Evolutionary conservation across 306 rosid species (phyloP), one percentile per base, ranked within the genome.

Genomic region (Sicyos edulis): DNA sequence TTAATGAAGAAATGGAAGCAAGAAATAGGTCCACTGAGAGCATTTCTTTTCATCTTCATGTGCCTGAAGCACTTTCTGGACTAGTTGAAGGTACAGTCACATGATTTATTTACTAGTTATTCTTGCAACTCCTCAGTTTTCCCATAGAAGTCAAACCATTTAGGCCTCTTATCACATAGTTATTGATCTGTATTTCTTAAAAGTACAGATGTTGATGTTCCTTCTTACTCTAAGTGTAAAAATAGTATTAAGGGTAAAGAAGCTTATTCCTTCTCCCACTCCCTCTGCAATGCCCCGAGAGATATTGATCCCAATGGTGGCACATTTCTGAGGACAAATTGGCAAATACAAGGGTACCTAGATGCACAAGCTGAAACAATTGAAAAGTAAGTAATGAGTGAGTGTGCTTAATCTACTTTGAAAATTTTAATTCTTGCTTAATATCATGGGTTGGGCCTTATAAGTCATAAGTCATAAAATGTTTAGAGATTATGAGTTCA

Each of bases 281-380:
- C 88, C 65, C 75, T 82, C 34, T 80, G 81, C 70, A 79, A 78
- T 80, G 78, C 82, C 72, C 76, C 72, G 65, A 81, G 73, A 34
- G 89, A 87, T 74, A 77, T 60, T 76, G 91, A 87, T 76, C 74
- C 86, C 52, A 81, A 70, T 65, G 75, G 86, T 83, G 90, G 86
- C 4, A 75, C 80, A 72, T 92, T 87, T 76, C 82, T 92, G 58
- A 85, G 90, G 40, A 87, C 98, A 80, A 88, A 88, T 81, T 87
- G 90, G 93, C 98, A 92, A 87, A 81, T 90, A 54, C 96, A 92
- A 83, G 96, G 98, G 42, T 92, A 85, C 86, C 80, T 92, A 54
- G 97, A 90, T 77, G 96, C 89, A 83, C 93, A 88, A 80, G 96
- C 98, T 82, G 95, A 90, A 76, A 83, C 82, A 72, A 85, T 92